Base-by-base conservation (phyloP, 768 basidiomycete species). In the Naganishia vaughanmartiniae region DNA sequence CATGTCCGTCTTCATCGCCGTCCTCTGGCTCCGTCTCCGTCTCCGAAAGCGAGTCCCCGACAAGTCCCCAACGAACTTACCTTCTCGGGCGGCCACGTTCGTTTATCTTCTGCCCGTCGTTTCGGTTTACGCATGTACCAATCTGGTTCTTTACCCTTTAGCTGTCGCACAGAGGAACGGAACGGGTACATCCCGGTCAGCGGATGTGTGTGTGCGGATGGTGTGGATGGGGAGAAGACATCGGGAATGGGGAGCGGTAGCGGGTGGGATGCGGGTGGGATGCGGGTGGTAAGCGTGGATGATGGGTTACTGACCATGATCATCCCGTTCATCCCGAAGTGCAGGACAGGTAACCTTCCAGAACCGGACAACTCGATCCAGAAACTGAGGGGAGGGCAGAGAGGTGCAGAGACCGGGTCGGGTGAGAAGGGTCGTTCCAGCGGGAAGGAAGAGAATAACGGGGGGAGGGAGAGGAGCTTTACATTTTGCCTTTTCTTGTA, bases 311-410 rank as follows among this genome's bases (percentile, higher is more conserved):
- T 86, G 19, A 87, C 88, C 82, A 89, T 87, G 39, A 91, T 83
- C 86, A 87, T 89, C n/a, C 90, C 90, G 0, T 90, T 91, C 90
- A 91, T 92, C 1, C 90, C 90, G 73, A 91, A 90, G 76, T 91
- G 90, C 57, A 91, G 80, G 2, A 91, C 87, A 4, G 90, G 90
- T 72, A 86, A 78, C 75, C 83, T 83, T 0, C 89, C 89, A 17
- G 81, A 70, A 9, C 89, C 89, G 34, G 86, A 84, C 2, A 91
- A 83, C 54, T 85, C 84, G 14, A 91, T 78, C 74, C 88, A 92
- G 73, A 82, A 82, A 5, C 79, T 80, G 36, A 63, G 58, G 54
- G 39, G 26, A 46, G 46, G n/a, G 2, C 53, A 21, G 70, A 17
- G 6, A 6, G 31, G 30, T 51, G 11, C 21, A 48, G 26, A 15